phyloP scores from a whole-genome alignment of 192 early-diverging fungal species.

The Podila epigama region DNA sequence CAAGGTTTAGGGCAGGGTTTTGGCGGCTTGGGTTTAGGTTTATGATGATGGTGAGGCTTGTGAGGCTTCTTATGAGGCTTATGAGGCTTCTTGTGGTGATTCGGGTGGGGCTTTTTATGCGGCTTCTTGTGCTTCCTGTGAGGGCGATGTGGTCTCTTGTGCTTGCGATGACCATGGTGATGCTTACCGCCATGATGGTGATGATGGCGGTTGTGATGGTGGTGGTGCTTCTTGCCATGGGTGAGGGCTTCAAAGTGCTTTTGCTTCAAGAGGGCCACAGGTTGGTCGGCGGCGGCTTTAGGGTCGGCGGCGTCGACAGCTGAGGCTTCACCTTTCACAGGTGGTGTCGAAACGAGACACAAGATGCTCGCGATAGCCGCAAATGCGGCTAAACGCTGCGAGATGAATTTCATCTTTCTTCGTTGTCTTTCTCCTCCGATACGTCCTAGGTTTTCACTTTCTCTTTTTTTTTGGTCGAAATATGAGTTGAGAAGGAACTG shows the following conservation, averaged over 20 bases:
- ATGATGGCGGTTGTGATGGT: not conserved
- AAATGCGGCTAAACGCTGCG: constrained; percentile 5
- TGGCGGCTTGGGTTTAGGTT: no score
- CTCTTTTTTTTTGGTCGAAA: no score
- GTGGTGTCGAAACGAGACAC: not conserved
- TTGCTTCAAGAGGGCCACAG: not conserved
- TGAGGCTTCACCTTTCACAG: not conserved
- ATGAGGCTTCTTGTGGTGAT: not conserved
- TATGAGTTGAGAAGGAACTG: no score
- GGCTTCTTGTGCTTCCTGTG: not conserved
- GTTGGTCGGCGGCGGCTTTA: not conserved
- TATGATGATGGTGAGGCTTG: not conserved
- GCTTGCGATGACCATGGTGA: not conserved
- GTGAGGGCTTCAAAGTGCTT: constrained; percentile 2
- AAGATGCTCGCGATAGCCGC: constrained; percentile 2
- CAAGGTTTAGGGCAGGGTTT: not conserved
- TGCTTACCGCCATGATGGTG: not conserved
- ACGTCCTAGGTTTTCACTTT: no score
- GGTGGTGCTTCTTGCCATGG: not conserved
- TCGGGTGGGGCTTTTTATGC: no score
- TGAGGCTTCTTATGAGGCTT: not conserved
- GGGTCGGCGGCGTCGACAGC: not conserved
- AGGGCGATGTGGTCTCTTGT: not conserved
- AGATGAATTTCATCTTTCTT: constrained; percentile 6
- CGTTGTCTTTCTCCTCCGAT: no score